phyloP scores from a whole-genome alignment of 306 rosid genomes.

The Boehmeria nivea region DNA sequence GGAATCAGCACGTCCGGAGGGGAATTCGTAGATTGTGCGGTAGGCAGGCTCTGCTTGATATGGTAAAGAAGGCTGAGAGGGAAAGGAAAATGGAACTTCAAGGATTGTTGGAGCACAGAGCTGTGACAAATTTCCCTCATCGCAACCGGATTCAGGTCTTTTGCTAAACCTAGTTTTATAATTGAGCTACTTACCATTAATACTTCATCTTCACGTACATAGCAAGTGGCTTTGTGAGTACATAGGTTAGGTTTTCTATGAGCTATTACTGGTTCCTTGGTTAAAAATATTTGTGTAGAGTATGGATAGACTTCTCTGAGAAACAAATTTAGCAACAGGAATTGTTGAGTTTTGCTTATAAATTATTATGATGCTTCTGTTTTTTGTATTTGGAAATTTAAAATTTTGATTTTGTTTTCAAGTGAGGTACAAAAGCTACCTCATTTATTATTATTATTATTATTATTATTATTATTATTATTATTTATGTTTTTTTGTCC shows the following conservation, averaged over 20 bases:
- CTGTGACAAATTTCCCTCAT: constrained; percentile 83
- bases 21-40: constrained; percentile 79
- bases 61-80: constrained; percentile 73
- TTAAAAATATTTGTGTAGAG: neutral
- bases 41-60: constrained; percentile 86
- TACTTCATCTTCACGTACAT: no score
- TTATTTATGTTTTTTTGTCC: no score
- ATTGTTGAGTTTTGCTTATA: no score
- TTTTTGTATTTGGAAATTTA: neutral
- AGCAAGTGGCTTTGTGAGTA: no score
- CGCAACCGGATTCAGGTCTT: constrained; percentile 97
- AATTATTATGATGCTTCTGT: neutral
- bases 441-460: no score
- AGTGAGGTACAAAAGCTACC: constrained; percentile 6
- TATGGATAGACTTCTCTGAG: no score
- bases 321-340: no score
- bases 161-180: constrained; percentile 7
- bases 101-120: constrained; percentile 54
- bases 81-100: constrained; percentile 77
- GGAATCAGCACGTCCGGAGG: constrained; percentile 51
- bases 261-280: neutral
- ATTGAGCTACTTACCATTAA: neutral
- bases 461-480: no score
- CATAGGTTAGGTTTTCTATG: neutral
- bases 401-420: neutral